phyloP scores from a whole-genome alignment of 345 rosid genomes.

The Raphanus sativus region DNA sequence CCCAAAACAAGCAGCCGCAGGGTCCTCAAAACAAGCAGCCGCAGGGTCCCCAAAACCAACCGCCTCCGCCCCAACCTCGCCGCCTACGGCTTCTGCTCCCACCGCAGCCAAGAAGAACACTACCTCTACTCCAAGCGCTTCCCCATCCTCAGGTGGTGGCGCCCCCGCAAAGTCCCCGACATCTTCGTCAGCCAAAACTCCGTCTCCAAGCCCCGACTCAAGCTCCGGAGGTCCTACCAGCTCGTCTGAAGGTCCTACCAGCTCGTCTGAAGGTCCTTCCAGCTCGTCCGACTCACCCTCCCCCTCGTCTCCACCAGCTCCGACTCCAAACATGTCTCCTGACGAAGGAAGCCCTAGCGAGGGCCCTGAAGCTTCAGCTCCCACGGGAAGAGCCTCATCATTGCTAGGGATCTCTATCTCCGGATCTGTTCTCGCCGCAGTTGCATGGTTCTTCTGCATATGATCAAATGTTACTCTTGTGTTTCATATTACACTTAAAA shows the following conservation, averaged over 20 bases:
- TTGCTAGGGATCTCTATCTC: slow-evolving; percentile 20
- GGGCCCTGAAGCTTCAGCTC: slow-evolving; percentile 21
- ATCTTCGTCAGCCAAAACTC: slow-evolving; percentile 24
- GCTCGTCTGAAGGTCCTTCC: slow-evolving; percentile 26
- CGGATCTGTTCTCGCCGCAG: slow-evolving; percentile 5
- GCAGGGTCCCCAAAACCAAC: slow-evolving; percentile 30
- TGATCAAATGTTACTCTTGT: slow-evolving; percentile 7
- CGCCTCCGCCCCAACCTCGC: slow-evolving; percentile 14
- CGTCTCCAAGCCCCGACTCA: slow-evolving; percentile 37
- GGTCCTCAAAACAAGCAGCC: neutral
- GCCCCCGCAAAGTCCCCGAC: slow-evolving; percentile 17
- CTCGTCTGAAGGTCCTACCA: neutral
- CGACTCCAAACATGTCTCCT: slow-evolving; percentile 31
- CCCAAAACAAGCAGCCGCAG: neutral
- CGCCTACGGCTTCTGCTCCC: slow-evolving; percentile 26
- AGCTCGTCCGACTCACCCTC: slow-evolving; percentile 31
- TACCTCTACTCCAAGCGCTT: slow-evolving; percentile 12
- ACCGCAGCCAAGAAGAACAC: slow-evolving; percentile 25
- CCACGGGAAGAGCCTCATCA: slow-evolving; percentile 20
- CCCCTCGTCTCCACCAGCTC: slow-evolving; percentile 39
- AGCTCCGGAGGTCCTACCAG: slow-evolving; percentile 13
- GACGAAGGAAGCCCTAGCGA: slow-evolving; percentile 22
- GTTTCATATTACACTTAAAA: slow-evolving; percentile 1
- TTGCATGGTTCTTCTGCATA: slow-evolving; percentile 35
- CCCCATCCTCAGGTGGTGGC: slow-evolving; percentile 20